Evolutionary conservation across 169 alveolate genomes (phyloP), one percentile per base, ranked within the genome.

Genomic region (Theileria annulata): DNA sequence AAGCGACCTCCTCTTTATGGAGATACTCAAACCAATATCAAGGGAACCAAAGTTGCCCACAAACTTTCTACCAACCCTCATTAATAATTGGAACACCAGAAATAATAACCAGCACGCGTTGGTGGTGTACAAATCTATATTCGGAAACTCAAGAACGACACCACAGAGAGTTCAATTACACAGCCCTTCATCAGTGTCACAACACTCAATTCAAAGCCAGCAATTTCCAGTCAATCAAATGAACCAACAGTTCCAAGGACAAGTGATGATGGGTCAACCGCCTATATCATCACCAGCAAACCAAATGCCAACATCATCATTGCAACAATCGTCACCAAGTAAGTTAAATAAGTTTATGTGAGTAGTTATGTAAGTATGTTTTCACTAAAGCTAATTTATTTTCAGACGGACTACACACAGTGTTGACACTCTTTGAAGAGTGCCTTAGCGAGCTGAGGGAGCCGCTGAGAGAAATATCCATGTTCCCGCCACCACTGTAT

Each of bases 401-500:
- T 69, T 49, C 33, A 69, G 67, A 48, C 35, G 64, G 62, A 25
- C 23, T 49, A 17, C 30, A 73, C 59, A 49, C 78, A n/a, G 85
- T 81, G 15, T 47, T 88, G 91, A 51, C 83, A 28, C 58, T 85
- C 27, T 71, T 86, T 28, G 93, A 88, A 30, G 93, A 87, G 63
- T 85, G 87, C 25, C 77, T 88, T 8, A 75, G 82, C 5, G 93
- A 88, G 31, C 85, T 88, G n/a, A 75, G 91, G 47, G 93, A 87
- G 73, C 91, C 91, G n/a, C 73, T 88, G 56, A 68, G 93, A 25
- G 92, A 81, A 30, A 71, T 88, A 3, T 90, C 93, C 17, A 68
- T 88, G 72, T 88, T 86, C 79, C 93, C 93, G 54, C 93, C 93
- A 5, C 76, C 77, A 28, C 60, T 80, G 62, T 82, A 82, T 56